phyloP scores from a whole-genome alignment of 2,329 filamentous ascomycete genomes.

The Fusarium circinatum region DNA sequence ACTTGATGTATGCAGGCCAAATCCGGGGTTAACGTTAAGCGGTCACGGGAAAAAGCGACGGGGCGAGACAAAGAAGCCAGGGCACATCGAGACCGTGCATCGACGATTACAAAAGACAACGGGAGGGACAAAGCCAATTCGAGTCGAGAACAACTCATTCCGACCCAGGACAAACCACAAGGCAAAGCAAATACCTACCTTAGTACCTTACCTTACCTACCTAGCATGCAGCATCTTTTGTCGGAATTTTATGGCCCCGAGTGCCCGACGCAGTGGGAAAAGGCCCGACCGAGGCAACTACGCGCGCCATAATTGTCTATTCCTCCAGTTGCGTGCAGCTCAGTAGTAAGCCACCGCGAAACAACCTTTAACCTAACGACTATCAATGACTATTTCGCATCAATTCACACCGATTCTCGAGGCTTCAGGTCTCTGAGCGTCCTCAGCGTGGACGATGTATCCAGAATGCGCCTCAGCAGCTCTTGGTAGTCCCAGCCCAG shows the following conservation, averaged over 20 bases:
- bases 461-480: conserved; percentile 17
- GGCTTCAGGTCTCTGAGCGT: not conserved
- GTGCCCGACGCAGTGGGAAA: conserved; percentile 21
- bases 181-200: not conserved
- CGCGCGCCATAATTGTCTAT: not conserved
- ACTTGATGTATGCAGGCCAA: conserved; percentile 27
- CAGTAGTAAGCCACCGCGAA: conserved; percentile 14
- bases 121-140: conserved; percentile 39
- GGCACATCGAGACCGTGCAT: conserved; percentile 34
- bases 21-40: conserved; percentile 16
- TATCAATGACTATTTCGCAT: not conserved
- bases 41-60: conserved; percentile 26
- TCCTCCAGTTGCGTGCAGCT: not conserved
- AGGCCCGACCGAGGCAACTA: conserved; percentile 23
- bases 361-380: not conserved
- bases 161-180: conserved; percentile 23
- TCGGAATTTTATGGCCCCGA: conserved; percentile 38
- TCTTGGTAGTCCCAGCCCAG: conserved; percentile 28
- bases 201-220: no score
- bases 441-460: conserved; percentile 18
- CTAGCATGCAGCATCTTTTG: conserved; percentile 27
- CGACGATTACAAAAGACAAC: conserved; percentile 34
- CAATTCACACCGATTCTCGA: not conserved
- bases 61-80: conserved; percentile 24
- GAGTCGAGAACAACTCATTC: conserved; percentile 35